These are phyloP conservation scores for Kappamyces sp. DNA, from an alignment of 192 early-diverging fungal genomes.

Conservation along the genomic window DNA sequence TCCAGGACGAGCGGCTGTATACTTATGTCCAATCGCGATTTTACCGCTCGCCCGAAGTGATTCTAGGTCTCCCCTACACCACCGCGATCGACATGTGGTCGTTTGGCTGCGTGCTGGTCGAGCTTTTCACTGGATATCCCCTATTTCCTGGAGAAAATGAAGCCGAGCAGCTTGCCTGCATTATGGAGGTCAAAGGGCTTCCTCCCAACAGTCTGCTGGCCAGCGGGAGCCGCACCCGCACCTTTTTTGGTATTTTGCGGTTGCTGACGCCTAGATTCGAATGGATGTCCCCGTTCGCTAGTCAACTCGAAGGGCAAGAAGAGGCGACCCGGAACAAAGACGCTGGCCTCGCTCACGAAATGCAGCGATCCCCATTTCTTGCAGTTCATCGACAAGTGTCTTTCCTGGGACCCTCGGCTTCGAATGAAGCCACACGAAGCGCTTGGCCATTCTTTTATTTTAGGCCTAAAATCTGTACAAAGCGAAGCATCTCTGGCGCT, in stretches of 20 bases:
- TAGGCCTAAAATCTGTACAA: too few species aligned
- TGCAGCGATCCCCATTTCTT: conserved; percentile 73
- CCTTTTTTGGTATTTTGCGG: conserved; percentile 71
- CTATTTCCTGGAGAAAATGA: conserved; percentile 98
- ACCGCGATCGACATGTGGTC: conserved; percentile 97
- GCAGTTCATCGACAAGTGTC: conserved; percentile 76
- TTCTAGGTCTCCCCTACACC: conserved; percentile 75
- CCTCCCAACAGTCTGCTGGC: conserved; percentile 72
- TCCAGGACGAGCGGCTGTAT: conserved; percentile 88
- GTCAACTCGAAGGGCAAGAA: conserved; percentile 86
- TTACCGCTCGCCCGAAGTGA: conserved; percentile 96
- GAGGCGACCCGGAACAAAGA: conserved; percentile 69
- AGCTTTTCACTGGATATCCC: conserved; percentile 77
- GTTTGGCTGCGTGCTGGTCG: conserved; percentile 90
- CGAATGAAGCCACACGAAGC: conserved; percentile 84
- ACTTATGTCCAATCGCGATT: conserved; percentile 97
- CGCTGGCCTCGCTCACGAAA: conserved; percentile 65
- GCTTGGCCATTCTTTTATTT: conserved; percentile 78
- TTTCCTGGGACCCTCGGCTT: conserved; percentile 85
- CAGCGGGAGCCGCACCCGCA: conserved; percentile 66
- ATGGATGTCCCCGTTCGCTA: conserved; percentile 36
- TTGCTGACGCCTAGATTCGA: conserved; percentile 21
- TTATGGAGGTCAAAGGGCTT: conserved; percentile 87
- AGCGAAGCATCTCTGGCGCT: too few species aligned
- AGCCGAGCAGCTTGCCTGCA: conserved; percentile 88